Conservation (phyloP, 306 rosid species). For the Geum urbanum region DNA sequence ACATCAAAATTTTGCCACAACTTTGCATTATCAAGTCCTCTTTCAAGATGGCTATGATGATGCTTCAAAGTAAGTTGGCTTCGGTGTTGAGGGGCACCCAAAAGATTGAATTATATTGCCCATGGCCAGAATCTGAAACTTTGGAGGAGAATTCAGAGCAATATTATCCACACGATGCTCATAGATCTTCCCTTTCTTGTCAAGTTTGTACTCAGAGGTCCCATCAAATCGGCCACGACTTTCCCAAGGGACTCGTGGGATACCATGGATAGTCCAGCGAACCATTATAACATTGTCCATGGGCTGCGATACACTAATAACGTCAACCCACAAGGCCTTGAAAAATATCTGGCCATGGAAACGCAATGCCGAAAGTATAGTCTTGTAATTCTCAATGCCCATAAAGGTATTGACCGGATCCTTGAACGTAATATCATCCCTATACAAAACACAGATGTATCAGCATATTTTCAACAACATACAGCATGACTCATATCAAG, state of each 20-base stretch:
- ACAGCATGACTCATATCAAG: not conserved
- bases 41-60: slow-evolving; percentile 41
- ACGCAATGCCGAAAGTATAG: slow-evolving; percentile 71
- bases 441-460: slow-evolving; percentile 21
- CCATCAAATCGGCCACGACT: slow-evolving; percentile 83
- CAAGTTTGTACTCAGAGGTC: slow-evolving; percentile 79
- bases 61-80: slow-evolving; percentile 70
- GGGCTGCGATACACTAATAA: slow-evolving; percentile 76
- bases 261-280: slow-evolving; percentile 84
- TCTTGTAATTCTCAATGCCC: slow-evolving; percentile 82
- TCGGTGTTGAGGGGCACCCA: slow-evolving; percentile 74
- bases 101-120: slow-evolving; percentile 57
- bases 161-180: slow-evolving; percentile 77
- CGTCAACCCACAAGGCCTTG: slow-evolving; percentile 74
- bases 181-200: slow-evolving; percentile 77
- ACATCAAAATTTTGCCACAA: slow-evolving; percentile 47
- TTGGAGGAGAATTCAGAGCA: slow-evolving; percentile 57
- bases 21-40: slow-evolving; percentile 28
- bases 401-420: slow-evolving; percentile 75
- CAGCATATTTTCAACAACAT: not conserved
- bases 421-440: slow-evolving; percentile 86
- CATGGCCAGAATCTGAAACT: slow-evolving; percentile 55
- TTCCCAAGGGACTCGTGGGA: slow-evolving; percentile 90
- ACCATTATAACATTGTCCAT: slow-evolving; percentile 67
- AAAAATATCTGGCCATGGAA: slow-evolving; percentile 74